Evolutionary conservation across 2,329 filamentous ascomycete genomes (phyloP).

Genomic region (Volutella citrinella): DNA sequence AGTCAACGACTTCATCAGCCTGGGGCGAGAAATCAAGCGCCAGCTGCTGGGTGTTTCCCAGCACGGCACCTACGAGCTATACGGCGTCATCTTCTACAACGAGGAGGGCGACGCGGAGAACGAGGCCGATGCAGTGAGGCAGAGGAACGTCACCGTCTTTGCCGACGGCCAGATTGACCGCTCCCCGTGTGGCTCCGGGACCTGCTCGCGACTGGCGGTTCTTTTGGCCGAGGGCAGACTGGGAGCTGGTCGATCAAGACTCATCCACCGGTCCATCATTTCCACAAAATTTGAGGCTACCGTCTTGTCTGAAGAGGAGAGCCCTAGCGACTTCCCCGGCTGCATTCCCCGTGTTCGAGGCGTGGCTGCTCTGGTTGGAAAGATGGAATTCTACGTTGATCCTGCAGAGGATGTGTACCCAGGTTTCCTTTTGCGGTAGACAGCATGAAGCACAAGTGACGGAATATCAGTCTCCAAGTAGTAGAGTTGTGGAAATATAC

Average conservation of each 20-base stretch:
- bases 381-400: conserved; percentile 19
- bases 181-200: conserved; percentile 24
- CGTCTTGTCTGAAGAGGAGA: conserved; percentile 9
- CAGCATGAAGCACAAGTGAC: too few relatives aligned
- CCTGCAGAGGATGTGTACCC: conserved; percentile 10
- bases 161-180: conserved; percentile 26
- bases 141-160: conserved; percentile 23
- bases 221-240: conserved; percentile 6
- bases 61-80: conserved; percentile 8
- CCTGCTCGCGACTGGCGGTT: conserved; percentile 17
- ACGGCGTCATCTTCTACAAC: conserved; percentile 15
- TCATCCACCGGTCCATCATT: conserved; percentile 14
- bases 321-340: conserved; percentile 11
- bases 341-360: conserved; percentile 17
- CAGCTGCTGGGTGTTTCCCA: conserved; percentile 8
- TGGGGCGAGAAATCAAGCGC: conserved; percentile 16
- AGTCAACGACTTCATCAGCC: conserved; percentile 11
- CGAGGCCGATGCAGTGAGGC: neutral
- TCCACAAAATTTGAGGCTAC: conserved; percentile 11
- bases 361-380: conserved; percentile 9
- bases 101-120: neutral
- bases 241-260: neutral
- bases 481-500: too few relatives aligned
- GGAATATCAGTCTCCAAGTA: too few relatives aligned
- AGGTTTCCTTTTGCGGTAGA: conserved; percentile 13